Conservation (phyloP, 106 monocot genomes). For the Dendrobium huoshanense region DNA sequence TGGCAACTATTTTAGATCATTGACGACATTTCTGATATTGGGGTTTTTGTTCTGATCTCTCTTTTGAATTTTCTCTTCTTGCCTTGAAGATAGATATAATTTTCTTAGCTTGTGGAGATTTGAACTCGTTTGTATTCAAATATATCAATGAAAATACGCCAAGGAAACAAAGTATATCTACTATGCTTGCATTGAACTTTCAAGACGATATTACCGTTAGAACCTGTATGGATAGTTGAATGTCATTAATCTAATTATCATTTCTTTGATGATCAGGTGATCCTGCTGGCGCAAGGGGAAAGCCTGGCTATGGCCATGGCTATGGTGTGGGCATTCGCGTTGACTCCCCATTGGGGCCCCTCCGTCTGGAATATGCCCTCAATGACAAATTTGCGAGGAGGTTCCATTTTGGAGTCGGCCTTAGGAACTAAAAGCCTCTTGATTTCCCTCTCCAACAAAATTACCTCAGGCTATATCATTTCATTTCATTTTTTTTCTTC, state of each 20-base stretch:
- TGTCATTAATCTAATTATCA: not conserved
- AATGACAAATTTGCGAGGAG: conserved; percentile 60
- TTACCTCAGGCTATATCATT: too few species aligned
- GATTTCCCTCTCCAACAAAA: too few species aligned
- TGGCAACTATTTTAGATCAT: too few species aligned
- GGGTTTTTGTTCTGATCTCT: too few species aligned
- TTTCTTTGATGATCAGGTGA: conserved; percentile 51
- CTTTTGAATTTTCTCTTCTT: too few species aligned
- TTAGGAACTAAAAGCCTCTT: conserved; percentile 39
- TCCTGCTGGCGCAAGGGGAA: conserved; percentile 88
- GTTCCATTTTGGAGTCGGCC: conserved; percentile 94
- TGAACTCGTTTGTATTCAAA: too few species aligned
- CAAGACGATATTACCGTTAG: not conserved
- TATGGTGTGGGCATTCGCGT: conserved; percentile 80
- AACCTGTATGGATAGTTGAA: not conserved
- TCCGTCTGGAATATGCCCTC: conserved; percentile 75
- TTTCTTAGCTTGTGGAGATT: too few species aligned
- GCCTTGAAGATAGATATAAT: too few species aligned
- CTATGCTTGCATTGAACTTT: not conserved
- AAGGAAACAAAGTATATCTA: not conserved
- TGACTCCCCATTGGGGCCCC: conserved; percentile 82
- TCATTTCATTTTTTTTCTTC: too few species aligned
- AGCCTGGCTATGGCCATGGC: conserved; percentile 80
- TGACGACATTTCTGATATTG: too few species aligned
- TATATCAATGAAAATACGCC: too few species aligned